Percentiles rank a stretch among this genome's conserved stretches.
phyloP scores from a whole-genome alignment of 148 eudicot species.

The Rheum nobile region DNA sequence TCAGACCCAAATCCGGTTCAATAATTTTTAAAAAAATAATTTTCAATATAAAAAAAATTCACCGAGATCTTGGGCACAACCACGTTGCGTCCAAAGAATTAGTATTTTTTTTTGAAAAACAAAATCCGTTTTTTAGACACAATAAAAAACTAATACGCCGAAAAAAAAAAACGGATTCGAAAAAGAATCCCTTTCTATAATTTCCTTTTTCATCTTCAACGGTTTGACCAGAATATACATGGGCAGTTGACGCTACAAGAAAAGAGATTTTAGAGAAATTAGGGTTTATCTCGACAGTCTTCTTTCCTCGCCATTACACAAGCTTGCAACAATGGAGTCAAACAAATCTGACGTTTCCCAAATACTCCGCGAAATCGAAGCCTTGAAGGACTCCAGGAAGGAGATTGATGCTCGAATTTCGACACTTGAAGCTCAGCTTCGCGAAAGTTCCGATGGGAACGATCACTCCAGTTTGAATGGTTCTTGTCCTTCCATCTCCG shows the following conservation, averaged over 20 bases:
- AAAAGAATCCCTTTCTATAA: not conserved
- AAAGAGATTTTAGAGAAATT: not conserved
- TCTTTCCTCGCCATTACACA: not conserved
- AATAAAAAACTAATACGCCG: no score
- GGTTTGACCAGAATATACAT: not conserved
- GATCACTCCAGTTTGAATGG: not conserved
- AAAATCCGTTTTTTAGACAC: no score
- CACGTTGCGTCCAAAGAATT: no score
- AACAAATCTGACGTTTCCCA: constrained; percentile 11
- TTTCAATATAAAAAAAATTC: no score
- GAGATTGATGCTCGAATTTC: constrained; percentile 59
- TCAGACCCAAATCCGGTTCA: no score
- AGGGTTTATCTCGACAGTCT: constrained; percentile 1
- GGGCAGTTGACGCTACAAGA: not conserved
- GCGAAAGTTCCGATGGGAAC: constrained; percentile 11
- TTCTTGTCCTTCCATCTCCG: constrained; percentile 14
- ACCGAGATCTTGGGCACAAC: no score
- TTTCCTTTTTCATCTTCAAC: not conserved
- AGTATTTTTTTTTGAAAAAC: no score
- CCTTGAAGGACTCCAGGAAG: constrained; percentile 34
- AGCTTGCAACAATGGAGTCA: not conserved
- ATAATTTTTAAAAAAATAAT: no score
- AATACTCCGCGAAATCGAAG: constrained; percentile 35
- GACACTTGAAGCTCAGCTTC: constrained; percentile 55
- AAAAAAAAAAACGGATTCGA: no score